Conservation (phyloP, 148 eudicot genomes). For the Rhododendron vialii region DNA sequence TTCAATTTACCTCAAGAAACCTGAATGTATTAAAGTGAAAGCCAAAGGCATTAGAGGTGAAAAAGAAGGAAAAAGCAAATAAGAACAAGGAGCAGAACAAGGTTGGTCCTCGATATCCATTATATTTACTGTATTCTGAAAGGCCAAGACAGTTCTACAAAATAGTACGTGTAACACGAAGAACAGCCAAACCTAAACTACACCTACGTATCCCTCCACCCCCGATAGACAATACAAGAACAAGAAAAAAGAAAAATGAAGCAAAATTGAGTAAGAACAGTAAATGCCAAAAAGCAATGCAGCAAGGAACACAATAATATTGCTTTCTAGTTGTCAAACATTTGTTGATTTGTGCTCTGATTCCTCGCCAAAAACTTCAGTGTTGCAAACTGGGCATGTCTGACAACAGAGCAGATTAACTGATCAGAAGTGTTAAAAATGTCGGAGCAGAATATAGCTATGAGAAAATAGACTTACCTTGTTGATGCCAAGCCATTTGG, state of each 20-base stretch:
- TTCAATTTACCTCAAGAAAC: not conserved
- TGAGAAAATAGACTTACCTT: conserved; percentile 34
- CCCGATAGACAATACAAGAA: not conserved
- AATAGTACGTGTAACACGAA: not conserved
- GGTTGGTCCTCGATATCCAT: not conserved
- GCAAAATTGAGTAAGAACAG: not conserved
- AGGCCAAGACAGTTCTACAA: not conserved
- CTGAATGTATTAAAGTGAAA: not conserved
- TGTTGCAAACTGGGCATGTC: conserved; percentile 73
- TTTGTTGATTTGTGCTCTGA: conserved; percentile 18
- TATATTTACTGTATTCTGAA: not conserved
- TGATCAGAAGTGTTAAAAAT: not conserved
- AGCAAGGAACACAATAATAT: not conserved
- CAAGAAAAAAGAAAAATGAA: not conserved
- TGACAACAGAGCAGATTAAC: conserved; percentile 11
- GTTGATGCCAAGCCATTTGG: conserved; percentile 79
- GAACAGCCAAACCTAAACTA: not conserved
- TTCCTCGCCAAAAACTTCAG: conserved; percentile 51
- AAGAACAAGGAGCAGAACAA: not conserved
- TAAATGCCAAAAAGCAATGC: conserved; percentile 1
- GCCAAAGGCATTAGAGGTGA: not conserved
- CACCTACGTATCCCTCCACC: not conserved
- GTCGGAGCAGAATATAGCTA: not conserved
- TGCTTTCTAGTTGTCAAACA: conserved; percentile 18
- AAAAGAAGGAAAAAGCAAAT: not conserved